Evolutionary conservation across 345 rosid species (phyloP).

Genomic region (Lumnitzera racemosa): DNA sequence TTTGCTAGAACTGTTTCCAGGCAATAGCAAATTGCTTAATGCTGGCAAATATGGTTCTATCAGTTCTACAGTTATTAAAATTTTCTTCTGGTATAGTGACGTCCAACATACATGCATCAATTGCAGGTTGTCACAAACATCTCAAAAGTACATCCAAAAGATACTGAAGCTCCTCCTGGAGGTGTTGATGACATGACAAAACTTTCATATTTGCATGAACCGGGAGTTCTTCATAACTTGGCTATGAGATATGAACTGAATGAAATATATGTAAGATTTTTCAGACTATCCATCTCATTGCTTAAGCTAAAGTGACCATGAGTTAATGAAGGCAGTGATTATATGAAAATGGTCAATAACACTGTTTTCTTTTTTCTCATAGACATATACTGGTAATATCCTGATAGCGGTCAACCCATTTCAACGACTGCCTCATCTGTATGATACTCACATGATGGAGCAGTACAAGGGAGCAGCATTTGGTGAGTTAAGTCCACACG

Average conservation of each 20-base stretch:
- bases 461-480: conserved; percentile 96
- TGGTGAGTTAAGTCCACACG: conserved; percentile 99
- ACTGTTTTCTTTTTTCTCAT: conserved; percentile 13
- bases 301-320: too few species aligned
- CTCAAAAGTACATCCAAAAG: conserved; percentile 82
- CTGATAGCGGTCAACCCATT: conserved; percentile 97
- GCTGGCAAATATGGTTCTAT: not conserved
- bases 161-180: conserved; percentile 94
- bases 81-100: conserved; percentile 4
- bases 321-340: too few species aligned
- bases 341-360: too few species aligned
- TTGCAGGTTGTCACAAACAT: conserved; percentile 78
- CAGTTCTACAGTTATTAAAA: conserved; percentile 1
- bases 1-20: too few species aligned
- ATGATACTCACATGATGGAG: conserved; percentile 99
- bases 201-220: conserved; percentile 97
- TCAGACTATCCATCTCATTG: too few species aligned
- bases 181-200: conserved; percentile 99
- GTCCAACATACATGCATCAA: conserved; percentile 5
- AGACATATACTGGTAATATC: conserved; percentile 99
- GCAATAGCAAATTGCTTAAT: too few species aligned
- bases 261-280: conserved; percentile 79
- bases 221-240: conserved; percentile 91
- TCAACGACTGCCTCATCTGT: conserved; percentile 96
- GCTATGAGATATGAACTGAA: conserved; percentile 95